Base-by-base conservation (phyloP, 805 yeast species). In the Yamadazyma takamatsuzukensis region DNA sequence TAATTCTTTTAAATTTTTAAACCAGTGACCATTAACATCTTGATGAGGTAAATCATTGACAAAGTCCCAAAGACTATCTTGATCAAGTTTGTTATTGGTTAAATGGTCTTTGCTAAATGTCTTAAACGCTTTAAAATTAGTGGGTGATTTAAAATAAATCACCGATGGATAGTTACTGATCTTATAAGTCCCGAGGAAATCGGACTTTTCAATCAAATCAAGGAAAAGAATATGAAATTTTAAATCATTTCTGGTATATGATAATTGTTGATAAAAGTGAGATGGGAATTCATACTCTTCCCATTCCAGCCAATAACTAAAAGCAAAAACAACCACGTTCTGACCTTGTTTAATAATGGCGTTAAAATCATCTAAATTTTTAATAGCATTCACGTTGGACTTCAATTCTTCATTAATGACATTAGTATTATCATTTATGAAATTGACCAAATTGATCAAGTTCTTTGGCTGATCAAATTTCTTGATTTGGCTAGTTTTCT, bases 401-500 rank as follows among this genome's bases (percentile, higher is more conserved):
- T 38, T 35, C 15, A 45, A 44, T 27, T 53, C 51, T 23, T 40
- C 45, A 39, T 56, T 48, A 5, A 39, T 35, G 3, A 33, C 37
- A 17, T 47, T 45, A 3, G 44, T 45, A 6, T 39, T 32, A n/a
- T 34, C 43, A 23, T 45, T 37, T 7, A 59, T 33, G 34, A 46
- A 59, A 9, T 45, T 47, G 2, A 56, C 32, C 9, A 61, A 24
- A 8, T 43, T 32, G 8, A 45, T 37, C 9, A 52, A 26, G 13
- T 43, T 43, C 21, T 62, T 34, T n/a, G 41, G 33, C 2, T 27
- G 28, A 1, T 47, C 45, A 44, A 59, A 76, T 2, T 57, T 51
- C 0, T 54, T 60, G 4, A 71, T 56, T 33, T 59, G 54, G 29
- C 61, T 65, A 1, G 73, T 70, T 25, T 56, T 54, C 29, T 59